Evolutionary conservation across 495 filamentous ascomycete species (phyloP).

Genomic region (Cercophora sp.): DNA sequence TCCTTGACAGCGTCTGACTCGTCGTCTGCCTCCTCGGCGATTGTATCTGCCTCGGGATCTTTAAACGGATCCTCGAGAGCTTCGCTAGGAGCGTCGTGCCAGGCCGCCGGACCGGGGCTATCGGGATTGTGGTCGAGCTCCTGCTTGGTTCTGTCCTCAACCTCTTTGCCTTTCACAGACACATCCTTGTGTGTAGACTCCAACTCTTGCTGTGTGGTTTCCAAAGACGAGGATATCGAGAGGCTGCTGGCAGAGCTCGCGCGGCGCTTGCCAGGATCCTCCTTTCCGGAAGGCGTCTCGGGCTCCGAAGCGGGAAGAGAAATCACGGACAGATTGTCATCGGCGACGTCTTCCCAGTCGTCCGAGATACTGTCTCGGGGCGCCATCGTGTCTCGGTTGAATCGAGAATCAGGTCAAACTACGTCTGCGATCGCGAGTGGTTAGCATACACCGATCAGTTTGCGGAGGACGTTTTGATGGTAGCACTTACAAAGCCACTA

Average conservation of each 20-base stretch:
- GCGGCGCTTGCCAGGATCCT: too few relatives aligned
- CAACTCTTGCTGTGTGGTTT: not conserved
- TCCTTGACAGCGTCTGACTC: conserved; percentile 4
- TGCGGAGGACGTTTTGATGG: too few relatives aligned
- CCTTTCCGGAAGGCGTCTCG: not conserved
- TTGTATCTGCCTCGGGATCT: not conserved
- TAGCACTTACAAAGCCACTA: too few relatives aligned
- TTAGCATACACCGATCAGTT: too few relatives aligned
- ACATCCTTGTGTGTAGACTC: not conserved
- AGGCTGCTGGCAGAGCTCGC: not conserved
- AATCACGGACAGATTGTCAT: conserved; percentile 22
- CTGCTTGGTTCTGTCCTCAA: not conserved
- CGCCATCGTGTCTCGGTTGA: too few relatives aligned
- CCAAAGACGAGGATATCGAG: too few relatives aligned
- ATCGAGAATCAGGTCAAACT: too few relatives aligned
- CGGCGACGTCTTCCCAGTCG: conserved; percentile 25
- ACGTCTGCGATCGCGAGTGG: too few relatives aligned
- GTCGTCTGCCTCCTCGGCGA: not conserved
- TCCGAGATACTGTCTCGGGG: conserved; percentile 9
- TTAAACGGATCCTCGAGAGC: not conserved
- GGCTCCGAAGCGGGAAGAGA: conserved; percentile 9
- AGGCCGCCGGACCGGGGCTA: not conserved
- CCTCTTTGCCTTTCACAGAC: not conserved
- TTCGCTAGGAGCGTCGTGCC: not conserved
- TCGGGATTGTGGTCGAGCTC: too few relatives aligned